Conservation (phyloP, 2,329 filamentous ascomycete genomes). For the Gremmenia infestans region DNA sequence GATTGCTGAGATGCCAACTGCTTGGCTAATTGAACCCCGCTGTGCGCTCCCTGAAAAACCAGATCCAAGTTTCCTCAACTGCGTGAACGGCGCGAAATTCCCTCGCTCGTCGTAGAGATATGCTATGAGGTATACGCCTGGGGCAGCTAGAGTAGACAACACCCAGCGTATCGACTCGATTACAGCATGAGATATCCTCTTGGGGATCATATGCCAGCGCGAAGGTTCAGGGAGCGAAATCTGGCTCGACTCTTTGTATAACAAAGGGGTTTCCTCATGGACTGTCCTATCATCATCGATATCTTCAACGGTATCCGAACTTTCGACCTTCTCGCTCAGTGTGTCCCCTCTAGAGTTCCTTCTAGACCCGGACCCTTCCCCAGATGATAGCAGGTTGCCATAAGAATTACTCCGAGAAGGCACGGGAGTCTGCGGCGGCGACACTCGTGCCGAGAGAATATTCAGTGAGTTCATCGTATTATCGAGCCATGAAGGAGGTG, state of each 20-base stretch:
- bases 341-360: conserved; percentile 35
- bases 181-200: conserved; percentile 65
- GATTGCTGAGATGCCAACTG: conserved; percentile 28
- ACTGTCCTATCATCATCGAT: conserved; percentile 28
- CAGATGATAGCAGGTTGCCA: conserved; percentile 34
- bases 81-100: conserved; percentile 71
- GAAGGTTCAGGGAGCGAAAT: conserved; percentile 33
- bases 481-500: conserved; percentile 44
- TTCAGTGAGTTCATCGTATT: conserved; percentile 93
- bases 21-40: conserved; percentile 30
- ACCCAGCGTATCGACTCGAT: conserved; percentile 74
- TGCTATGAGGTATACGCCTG: conserved; percentile 75
- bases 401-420: conserved; percentile 59
- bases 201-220: conserved; percentile 55
- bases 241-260: conserved; percentile 37
- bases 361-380: conserved; percentile 20
- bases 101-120: conserved; percentile 80
- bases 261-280: conserved; percentile 67
- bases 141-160: conserved; percentile 71
- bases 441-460: conserved; percentile 82
- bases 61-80: conserved; percentile 56
- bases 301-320: conserved; percentile 34
- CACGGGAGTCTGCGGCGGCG: conserved; percentile 51
- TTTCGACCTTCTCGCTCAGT: conserved; percentile 37
- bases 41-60: conserved; percentile 43